Evolutionary conservation across 2,329 filamentous ascomycete genomes (phyloP).

Genomic region (Trichophyton equinum): DNA sequence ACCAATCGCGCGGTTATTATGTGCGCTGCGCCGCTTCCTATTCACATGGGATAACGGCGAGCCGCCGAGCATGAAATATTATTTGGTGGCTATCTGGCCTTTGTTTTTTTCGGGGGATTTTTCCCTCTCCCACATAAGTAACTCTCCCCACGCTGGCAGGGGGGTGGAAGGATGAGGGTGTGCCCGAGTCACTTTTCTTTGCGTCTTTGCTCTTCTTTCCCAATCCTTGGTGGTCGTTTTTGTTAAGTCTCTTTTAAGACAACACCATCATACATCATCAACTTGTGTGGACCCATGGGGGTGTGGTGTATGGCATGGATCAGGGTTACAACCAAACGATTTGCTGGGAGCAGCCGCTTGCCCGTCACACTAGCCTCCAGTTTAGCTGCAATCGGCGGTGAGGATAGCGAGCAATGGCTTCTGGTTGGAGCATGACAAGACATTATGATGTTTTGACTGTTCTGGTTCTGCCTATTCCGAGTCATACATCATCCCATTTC

Average conservation of each 20-base stretch:
- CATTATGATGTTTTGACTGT: neutral
- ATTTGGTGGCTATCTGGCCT: neutral
- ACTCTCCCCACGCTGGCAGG: neutral
- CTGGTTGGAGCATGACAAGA: neutral
- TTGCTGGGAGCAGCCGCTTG: slow-evolving; percentile 2
- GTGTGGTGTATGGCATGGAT: neutral
- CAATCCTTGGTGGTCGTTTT: no score
- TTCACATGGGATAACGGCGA: slow-evolving; percentile 1
- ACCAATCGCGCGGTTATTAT: neutral
- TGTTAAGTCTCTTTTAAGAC: no score
- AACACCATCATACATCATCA: neutral
- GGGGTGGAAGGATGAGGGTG: neutral
- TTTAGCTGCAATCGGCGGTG: slow-evolving; percentile 2
- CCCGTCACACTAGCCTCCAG: neutral
- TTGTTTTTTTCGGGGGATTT: neutral
- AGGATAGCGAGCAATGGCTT: neutral
- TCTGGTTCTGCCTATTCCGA: neutral
- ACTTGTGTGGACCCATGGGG: neutral
- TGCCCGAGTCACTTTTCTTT: neutral
- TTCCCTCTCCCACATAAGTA: neutral
- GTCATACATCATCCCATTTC: neutral
- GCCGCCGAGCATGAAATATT: slow-evolving; percentile 1
- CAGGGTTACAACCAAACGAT: slow-evolving; percentile 2
- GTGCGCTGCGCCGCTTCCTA: neutral
- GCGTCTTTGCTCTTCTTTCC: neutral